A percentile compares a stretch with the other conserved stretches of the same genome.
These are phyloP conservation scores for Arthrobotrys conoides DNA, from an alignment of 2,329 filamentous ascomycete genomes.

Conservation along the genomic window DNA sequence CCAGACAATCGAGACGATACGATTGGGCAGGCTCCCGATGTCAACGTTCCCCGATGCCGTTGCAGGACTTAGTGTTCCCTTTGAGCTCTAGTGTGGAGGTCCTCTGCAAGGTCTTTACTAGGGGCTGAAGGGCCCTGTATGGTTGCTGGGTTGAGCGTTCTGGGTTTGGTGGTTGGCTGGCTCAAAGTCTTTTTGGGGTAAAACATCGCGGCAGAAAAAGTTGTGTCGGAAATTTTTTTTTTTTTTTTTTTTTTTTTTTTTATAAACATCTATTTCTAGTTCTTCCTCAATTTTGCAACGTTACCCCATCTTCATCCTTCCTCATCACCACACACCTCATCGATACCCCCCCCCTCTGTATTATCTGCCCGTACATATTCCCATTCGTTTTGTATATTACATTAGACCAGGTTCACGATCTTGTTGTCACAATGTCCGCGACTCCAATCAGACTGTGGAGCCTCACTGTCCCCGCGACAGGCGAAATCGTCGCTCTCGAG, in stretches of 20 bases:
- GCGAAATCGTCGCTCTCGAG: conserved; percentile 83
- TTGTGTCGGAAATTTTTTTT: conserved; percentile 62
- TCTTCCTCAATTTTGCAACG: conserved; percentile 51
- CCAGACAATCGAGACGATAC: conserved; percentile 15
- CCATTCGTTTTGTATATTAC: conserved; percentile 62
- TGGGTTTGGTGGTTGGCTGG: conserved; percentile 25
- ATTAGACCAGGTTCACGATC: conserved; percentile 11
- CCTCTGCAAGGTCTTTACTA: conserved; percentile 24
- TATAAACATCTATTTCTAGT: conserved; percentile 62
- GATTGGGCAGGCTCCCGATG: conserved; percentile 28
- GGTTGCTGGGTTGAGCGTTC: conserved; percentile 37
- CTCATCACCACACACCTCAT: conserved; percentile 41
- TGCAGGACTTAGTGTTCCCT: conserved; percentile 16
- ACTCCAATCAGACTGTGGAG: conserved; percentile 85
- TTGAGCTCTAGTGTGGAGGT: conserved; percentile 18
- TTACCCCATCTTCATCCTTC: conserved; percentile 27
- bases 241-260: conserved; percentile 63
- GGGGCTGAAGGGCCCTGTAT: conserved; percentile 20
- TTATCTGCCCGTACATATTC: conserved; percentile 37
- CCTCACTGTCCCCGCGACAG: conserved; percentile 88
- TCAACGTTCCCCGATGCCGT: conserved; percentile 37
- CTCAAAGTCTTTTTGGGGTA: conserved; percentile 44
- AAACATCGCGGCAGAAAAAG: conserved; percentile 61
- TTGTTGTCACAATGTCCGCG: conserved; percentile 39
- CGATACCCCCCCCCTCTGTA: conserved; percentile 62